Base-by-base conservation (phyloP, 257 asterid species). In the Solanum verrucosum region DNA sequence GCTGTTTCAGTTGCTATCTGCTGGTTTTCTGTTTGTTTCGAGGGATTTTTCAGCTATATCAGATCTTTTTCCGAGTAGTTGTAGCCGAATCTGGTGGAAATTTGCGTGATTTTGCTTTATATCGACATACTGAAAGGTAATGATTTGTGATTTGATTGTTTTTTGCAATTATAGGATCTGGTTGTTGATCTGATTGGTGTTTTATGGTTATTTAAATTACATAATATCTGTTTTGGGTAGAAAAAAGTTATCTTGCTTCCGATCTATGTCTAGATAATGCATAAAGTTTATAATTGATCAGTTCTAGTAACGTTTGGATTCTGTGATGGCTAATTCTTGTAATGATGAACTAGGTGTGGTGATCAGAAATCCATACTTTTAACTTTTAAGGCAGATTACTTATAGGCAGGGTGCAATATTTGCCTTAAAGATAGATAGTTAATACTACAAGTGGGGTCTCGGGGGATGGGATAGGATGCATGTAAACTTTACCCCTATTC, bases 1-100 rank as follows among this genome's bases (percentile, higher is more conserved):
- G 81, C 86, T 79, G 88, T 74, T 86, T 42, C 70, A 71, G 46
- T 31, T 86, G 78, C 44, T 65, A 52, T 42, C 9, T 23, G 88
- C 60, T 59, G 88, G 74, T 87, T 63, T 89, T 86, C 46, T 82
- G 86, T 86, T 44, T 81, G 38, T 73, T 86, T 73, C 60, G 49
- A 42, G 52, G 71, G 16, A n/a, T 86, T 44, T 25, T 86, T 86
- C 85, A 46, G 67, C 68, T 79, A 16, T 79, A 15, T 79, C 34
- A 44, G 35, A 78, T 78, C 65, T 78, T 14, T 25, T 78, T 78
- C 56, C 37, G 9, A 42, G 37, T 44, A 4, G 20, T 79, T 44
- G 38, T 79, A 15, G 38, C 3, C 6, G 23, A 81, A 46, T 46
- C 67, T 81, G 85, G 42, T 44, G 68, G 84, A 35, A 21, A 21